Evolutionary conservation across 208 protist genomes (phyloP).

Genomic region (Leishmania arabica): DNA sequence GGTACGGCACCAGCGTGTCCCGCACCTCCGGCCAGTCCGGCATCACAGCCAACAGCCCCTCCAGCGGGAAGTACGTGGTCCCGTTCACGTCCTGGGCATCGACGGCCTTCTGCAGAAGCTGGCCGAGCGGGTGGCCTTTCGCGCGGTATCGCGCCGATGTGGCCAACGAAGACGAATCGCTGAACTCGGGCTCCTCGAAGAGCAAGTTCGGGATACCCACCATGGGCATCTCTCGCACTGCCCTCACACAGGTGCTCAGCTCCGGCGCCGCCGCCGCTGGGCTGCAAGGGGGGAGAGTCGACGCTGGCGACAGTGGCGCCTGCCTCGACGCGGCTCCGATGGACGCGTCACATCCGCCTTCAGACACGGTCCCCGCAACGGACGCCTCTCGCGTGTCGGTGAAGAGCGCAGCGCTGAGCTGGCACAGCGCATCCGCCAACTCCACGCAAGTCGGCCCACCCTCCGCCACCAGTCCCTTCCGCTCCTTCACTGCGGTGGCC

Average conservation of each 20-base stretch:
- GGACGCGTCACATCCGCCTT: not conserved
- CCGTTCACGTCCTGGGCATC: conserved; percentile 21
- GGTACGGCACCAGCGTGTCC: conserved; percentile 39
- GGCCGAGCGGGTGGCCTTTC: conserved; percentile 25
- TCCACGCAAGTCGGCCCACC: not conserved
- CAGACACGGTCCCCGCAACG: not conserved
- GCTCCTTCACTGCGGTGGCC: not conserved
- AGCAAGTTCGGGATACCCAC: conserved; percentile 40
- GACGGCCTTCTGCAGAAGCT: conserved; percentile 33
- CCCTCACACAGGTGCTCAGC: not conserved
- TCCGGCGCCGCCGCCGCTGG: not conserved
- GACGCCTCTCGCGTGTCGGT: not conserved
- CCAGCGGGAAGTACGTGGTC: conserved; percentile 39
- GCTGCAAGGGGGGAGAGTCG: not conserved
- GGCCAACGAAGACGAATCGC: conserved; percentile 30
- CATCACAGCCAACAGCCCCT: conserved; percentile 30
- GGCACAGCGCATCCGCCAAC: not conserved
- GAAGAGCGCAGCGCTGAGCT: not conserved
- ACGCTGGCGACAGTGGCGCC: not conserved
- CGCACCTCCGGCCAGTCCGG: conserved; percentile 38
- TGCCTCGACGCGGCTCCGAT: conserved; percentile 3
- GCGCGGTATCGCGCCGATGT: conserved; percentile 32
- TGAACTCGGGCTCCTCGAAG: conserved; percentile 16
- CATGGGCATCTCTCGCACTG: conserved; percentile 16
- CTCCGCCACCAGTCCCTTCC: not conserved